Evolutionary conservation across 495 filamentous ascomycete species (phyloP), one percentile per base, ranked within the genome.

Genomic region (Daldinia vernicosa): DNA sequence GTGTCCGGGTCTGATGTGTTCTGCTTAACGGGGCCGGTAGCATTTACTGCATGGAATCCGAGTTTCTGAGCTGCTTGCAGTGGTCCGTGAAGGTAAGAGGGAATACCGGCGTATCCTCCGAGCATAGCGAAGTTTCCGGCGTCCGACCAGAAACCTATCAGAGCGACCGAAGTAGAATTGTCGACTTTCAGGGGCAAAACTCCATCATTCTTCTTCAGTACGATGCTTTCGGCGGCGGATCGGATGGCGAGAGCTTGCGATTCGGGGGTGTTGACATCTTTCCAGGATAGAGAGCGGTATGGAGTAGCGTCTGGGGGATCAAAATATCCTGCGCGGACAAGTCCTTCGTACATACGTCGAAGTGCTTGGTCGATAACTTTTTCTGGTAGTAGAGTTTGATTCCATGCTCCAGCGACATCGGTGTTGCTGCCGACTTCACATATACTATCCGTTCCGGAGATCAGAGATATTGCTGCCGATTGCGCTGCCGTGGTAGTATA

Each of bases 71-170:
- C 80, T 8, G 80, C 81, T 43, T 72, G 67, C 11, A 76, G 63
- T 1, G 82, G 81, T 6, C 67, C 71, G 28, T 77, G 75, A 19
- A 76, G 66, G 63, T 75, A 83, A 0, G 80, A 66, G 4, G 83
- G 71, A 2, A 65, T 63, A 27, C 83, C 83, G 53, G 72, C 72
- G 60, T 85, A 85, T 0, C 79, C 80, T 37, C 83, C 83, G 0
- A 76, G 75, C 75, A 85, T 75, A 58, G 76, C 71, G 26, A 65
- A 37, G 5, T 62, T 74, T 5, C 28, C n/a, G 7, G 70, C 77
- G 17, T 76, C 69, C 7, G 79, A 74, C 81, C 81, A 84, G 71
- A 78, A 78, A 32, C 82, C 82, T 30, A 84, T 72, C 47, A 83
- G 64, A 30, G 81, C 82, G n/a, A 83, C 69, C 22, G 72, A 74